Evolutionary conservation across 768 basidiomycete genomes (phyloP).

Genomic region (Tubosaeta brunneosetosa): DNA sequence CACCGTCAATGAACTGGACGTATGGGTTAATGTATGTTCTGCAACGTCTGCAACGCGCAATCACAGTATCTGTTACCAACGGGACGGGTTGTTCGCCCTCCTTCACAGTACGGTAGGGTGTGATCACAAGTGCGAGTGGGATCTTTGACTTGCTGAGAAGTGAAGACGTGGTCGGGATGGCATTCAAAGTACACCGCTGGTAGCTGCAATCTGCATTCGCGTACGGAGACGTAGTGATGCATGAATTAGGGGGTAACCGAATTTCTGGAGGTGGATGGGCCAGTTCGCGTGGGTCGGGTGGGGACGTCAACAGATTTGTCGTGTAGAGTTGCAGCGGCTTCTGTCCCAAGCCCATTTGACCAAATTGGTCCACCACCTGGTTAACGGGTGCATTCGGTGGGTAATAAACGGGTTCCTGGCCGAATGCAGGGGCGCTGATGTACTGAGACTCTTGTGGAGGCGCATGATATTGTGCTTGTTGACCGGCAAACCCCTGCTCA

Average conservation of each 20-base stretch:
- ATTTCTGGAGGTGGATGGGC: constrained; percentile 83
- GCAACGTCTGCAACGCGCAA: constrained; percentile 93
- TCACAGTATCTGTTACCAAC: constrained; percentile 89
- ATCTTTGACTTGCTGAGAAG: constrained; percentile 86
- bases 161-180: constrained; percentile 87
- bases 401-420: constrained; percentile 40
- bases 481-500: constrained; percentile 62
- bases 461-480: constrained; percentile 48
- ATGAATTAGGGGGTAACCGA: constrained; percentile 79
- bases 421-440: constrained; percentile 41
- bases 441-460: constrained; percentile 39
- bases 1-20: constrained; percentile 96
- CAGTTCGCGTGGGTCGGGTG: constrained; percentile 87
- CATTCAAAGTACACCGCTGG: constrained; percentile 86
- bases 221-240: constrained; percentile 67
- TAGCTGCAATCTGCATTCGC: constrained; percentile 90
- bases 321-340: constrained; percentile 78
- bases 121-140: constrained; percentile 83
- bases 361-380: constrained; percentile 77
- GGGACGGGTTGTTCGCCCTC: constrained; percentile 82
- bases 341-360: constrained; percentile 83
- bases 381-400: constrained; percentile 43
- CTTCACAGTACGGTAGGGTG: constrained; percentile 84
- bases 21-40: constrained; percentile 97
- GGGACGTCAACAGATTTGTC: constrained; percentile 87